Evolutionary conservation across 1,139 yeast genomes (phyloP), one percentile per base, ranked within the genome.

Genomic region (Taphrina betulina): DNA sequence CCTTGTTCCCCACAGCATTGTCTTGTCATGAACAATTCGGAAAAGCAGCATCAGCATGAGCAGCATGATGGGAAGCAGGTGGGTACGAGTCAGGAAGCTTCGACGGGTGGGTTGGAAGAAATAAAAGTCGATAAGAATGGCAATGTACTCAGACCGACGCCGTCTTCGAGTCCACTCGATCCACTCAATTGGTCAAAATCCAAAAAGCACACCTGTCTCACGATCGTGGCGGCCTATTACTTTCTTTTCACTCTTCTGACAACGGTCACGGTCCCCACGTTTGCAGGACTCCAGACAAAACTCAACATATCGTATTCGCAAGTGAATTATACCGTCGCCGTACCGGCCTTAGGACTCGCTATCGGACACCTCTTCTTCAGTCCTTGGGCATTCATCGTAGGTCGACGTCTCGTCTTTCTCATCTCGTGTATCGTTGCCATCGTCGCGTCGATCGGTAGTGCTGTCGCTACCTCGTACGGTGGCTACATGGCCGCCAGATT

Each of bases 121-220:
- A 20, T 43, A 24, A 43, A 43, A 16, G 36, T 43, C 14, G 38
- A 31, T 20, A 19, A 36, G 24, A 29, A 31, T 12, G 48, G 48
- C 16, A 31, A 31, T n/a, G 52, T 36, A 16, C 53, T 56, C 28
- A 26, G 20, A n/a, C 84, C 63, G 14, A 83, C 79, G 62, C 84
- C 84, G 3, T 71, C 81, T 12, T 76, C 76, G 58, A 76, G 80
- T 3, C 77, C 78, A 19, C 78, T 79, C 63, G 84, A 80, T 63
- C 84, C 84, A 1, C 68, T 80, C 48, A 80, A 78, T 65, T 76
- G 80, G 80, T 51, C 64, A 1, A 37, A 42, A 5, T 31, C 59
- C 31, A 64, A 70, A 28, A 71, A 70, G 24, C 44, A n/a, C n/a
- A n/a, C n/a, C n/a, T n/a, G n/a, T n/a, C n/a, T n/a, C n/a, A n/a